phyloP scores from a whole-genome alignment of 768 basidiomycete genomes.

The Mycena metata region DNA sequence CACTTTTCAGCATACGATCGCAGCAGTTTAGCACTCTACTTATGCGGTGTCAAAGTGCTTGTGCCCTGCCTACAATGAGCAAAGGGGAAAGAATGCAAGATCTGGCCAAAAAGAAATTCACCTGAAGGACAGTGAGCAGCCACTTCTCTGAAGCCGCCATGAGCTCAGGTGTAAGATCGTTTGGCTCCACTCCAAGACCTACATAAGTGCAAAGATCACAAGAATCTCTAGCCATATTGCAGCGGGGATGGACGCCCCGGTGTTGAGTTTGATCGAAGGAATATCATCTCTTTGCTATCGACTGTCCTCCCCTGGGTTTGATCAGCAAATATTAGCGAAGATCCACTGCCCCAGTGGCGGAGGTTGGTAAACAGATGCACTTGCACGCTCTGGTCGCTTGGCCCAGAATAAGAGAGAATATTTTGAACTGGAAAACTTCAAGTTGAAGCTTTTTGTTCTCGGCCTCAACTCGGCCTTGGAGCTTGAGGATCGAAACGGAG shows the following conservation, averaged over 20 bases:
- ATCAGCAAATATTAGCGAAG: too few relatives aligned
- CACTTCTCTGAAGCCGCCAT: conserved; percentile 52
- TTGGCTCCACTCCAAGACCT: conserved; percentile 10
- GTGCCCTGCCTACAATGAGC: conserved; percentile 50
- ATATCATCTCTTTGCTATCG: conserved; percentile 12
- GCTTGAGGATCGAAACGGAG: too few relatives aligned
- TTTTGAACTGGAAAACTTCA: too few relatives aligned
- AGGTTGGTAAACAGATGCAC: too few relatives aligned
- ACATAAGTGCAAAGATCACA: too few relatives aligned
- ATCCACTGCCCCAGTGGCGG: too few relatives aligned
- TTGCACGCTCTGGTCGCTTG: too few relatives aligned
- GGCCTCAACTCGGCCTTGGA: too few relatives aligned
- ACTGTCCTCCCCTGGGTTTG: too few relatives aligned
- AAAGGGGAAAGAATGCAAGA: background rate
- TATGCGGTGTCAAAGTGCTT: conserved; percentile 59
- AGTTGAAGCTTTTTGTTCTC: too few relatives aligned
- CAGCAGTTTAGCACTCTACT: background rate
- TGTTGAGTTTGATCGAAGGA: conserved; percentile 20
- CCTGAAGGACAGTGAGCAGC: conserved; percentile 57
- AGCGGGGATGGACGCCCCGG: conserved; percentile 18
- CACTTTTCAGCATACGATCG: background rate
- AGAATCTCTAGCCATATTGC: background rate
- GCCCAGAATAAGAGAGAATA: too few relatives aligned
- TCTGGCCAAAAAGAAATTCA: conserved; percentile 13
- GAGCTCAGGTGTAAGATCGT: conserved; percentile 44